phyloP scores from a whole-genome alignment of 2,329 filamentous ascomycete genomes.

The Sporothrix luriei region DNA sequence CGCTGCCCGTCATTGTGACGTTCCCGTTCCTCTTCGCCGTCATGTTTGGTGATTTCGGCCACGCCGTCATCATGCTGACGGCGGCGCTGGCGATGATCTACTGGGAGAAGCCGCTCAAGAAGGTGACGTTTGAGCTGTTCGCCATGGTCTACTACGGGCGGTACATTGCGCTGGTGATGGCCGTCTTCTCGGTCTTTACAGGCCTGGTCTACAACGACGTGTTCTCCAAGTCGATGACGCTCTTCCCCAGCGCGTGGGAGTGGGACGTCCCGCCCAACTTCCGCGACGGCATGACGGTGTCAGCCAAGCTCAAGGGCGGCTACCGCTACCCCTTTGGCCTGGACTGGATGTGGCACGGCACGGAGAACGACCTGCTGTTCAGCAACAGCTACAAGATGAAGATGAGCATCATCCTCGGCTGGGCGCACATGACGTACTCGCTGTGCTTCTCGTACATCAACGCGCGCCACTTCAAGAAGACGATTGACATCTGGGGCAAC shows the following conservation, averaged over 20 bases:
- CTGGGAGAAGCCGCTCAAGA: constrained; percentile 90
- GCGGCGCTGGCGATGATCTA: constrained; percentile 92
- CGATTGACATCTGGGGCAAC: constrained; percentile 95
- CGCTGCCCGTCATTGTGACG: constrained; percentile 90
- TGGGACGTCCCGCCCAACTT: constrained; percentile 71
- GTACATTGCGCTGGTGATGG: constrained; percentile 99
- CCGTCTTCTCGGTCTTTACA: constrained; percentile 93
- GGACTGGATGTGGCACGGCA: constrained; percentile 95
- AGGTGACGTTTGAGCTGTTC: constrained; percentile 90
- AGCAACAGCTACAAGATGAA: constrained; percentile 99
- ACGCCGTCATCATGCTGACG: constrained; percentile 84
- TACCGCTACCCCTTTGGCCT: constrained; percentile 95
- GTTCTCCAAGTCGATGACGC: constrained; percentile 88
- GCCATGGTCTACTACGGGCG: constrained; percentile 98
- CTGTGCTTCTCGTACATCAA: constrained; percentile 92
- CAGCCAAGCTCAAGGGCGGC: constrained; percentile 65
- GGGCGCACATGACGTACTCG: constrained; percentile 98
- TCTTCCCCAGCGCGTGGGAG: constrained; percentile 89
- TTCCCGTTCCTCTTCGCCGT: constrained; percentile 99
- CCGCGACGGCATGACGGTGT: constrained; percentile 62
- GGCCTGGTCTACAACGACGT: constrained; percentile 97
- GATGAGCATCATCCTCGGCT: constrained; percentile 95
- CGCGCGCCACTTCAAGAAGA: constrained; percentile 89
- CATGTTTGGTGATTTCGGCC: constrained; percentile 99
- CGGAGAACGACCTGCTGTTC: constrained; percentile 93